phyloP scores from a whole-genome alignment of 352 stramenopile genomes.

The Globisporangium recalcitrans region DNA sequence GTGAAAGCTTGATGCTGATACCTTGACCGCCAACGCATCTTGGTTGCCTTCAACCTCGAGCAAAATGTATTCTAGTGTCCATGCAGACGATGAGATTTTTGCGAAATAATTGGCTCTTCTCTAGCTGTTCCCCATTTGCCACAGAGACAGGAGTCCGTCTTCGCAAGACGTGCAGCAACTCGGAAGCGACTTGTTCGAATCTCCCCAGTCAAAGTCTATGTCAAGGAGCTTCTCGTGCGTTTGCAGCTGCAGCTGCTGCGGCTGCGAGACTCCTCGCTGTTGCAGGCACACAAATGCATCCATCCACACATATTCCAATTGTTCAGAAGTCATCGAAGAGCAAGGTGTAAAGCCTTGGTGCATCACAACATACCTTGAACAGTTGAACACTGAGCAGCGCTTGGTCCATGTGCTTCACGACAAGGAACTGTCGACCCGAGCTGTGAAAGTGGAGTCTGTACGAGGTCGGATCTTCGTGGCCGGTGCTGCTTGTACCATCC shows the following conservation, averaged over 20 bases:
- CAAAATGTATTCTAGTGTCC: not conserved
- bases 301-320: too few species aligned
- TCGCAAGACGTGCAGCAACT: not conserved
- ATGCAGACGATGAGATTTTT: not conserved
- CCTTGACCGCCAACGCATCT: too few species aligned
- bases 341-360: too few species aligned
- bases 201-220: conserved; percentile 3
- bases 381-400: conserved; percentile 4
- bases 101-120: too few species aligned
- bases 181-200: not conserved
- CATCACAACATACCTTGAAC: conserved; percentile 13
- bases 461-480: not conserved
- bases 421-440: conserved; percentile 4
- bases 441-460: conserved; percentile 11
- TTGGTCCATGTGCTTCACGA: not conserved
- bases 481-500: not conserved
- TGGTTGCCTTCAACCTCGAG: too few species aligned
- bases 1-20: too few species aligned
- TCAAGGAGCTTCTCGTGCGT: not conserved
- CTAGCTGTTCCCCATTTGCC: not conserved
- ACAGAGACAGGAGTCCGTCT: not conserved
- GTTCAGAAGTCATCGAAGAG: too few species aligned
- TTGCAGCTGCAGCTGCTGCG: not conserved
- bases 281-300: too few species aligned
- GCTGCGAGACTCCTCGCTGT: conserved; percentile 2